Conservation (phyloP, 2,329 filamentous ascomycete genomes). For the Botrytis pseudocinerea region DNA sequence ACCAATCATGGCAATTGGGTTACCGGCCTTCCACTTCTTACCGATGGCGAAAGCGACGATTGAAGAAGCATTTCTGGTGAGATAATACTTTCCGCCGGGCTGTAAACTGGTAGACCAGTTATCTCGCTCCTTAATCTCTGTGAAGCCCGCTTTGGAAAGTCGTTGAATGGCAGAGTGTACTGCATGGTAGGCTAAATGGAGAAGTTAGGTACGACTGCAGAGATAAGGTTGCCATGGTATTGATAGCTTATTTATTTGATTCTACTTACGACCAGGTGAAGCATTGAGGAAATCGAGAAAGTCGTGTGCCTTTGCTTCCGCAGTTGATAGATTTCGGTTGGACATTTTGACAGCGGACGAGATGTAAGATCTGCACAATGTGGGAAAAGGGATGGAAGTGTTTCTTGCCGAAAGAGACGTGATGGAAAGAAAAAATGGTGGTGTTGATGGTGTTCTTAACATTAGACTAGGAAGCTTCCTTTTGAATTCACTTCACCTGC, state of each 20-base stretch:
- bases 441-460: conserved; percentile 18
- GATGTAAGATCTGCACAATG: conserved; percentile 13
- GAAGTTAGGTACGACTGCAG: conserved; percentile 53
- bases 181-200: conserved; percentile 68
- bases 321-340: conserved; percentile 31
- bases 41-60: conserved; percentile 92
- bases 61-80: conserved; percentile 90
- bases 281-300: conserved; percentile 93
- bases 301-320: conserved; percentile 52
- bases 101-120: conserved; percentile 78
- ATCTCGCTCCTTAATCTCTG: conserved; percentile 85
- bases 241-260: conserved; percentile 28
- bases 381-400: neutral
- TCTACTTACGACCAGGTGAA: conserved; percentile 79
- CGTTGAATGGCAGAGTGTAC: conserved; percentile 76
- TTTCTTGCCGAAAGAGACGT: neutral
- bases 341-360: conserved; percentile 32
- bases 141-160: conserved; percentile 81
- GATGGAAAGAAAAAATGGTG: neutral
- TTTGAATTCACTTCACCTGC: neutral
- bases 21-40: conserved; percentile 85
- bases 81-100: conserved; percentile 92
- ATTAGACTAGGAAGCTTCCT: conserved; percentile 3
- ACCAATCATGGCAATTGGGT: conserved; percentile 88
- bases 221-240: conserved; percentile 21